phyloP scores from a whole-genome alignment of 2,329 filamentous ascomycete genomes.

The Colletotrichum sp. region DNA sequence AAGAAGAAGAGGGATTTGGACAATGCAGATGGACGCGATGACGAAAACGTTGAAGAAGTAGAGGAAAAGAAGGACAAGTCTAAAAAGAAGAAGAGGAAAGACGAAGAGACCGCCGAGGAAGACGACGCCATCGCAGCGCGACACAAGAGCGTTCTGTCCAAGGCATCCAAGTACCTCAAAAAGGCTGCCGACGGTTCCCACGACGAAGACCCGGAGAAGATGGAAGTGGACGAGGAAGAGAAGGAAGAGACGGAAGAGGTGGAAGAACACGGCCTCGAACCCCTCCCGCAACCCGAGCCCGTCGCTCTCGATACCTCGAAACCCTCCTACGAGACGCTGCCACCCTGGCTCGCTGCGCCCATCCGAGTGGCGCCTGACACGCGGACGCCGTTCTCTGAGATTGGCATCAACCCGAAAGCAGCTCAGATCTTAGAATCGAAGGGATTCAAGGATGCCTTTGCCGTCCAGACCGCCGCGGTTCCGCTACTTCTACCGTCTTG shows the following conservation, averaged over 20 bases:
- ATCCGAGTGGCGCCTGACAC: constrained; percentile 69
- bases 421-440: constrained; percentile 69
- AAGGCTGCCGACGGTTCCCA: constrained; percentile 47
- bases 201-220: constrained; percentile 33
- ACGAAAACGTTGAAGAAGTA: background rate
- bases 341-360: constrained; percentile 80
- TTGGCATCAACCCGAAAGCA: constrained; percentile 68
- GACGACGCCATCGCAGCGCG: constrained; percentile 35
- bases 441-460: constrained; percentile 74
- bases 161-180: constrained; percentile 60
- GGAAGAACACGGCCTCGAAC: constrained; percentile 75
- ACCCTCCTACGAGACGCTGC: constrained; percentile 79
- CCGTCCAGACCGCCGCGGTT: constrained; percentile 80
- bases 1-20: constrained; percentile 23
- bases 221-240: constrained; percentile 28
- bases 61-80: constrained; percentile 28
- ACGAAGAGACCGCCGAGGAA: constrained; percentile 22
- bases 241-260: constrained; percentile 32
- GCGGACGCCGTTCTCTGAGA: constrained; percentile 62
- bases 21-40: background rate
- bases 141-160: constrained; percentile 59
- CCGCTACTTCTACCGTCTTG: constrained; percentile 76
- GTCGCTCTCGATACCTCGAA: constrained; percentile 60
- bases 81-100: constrained; percentile 23
- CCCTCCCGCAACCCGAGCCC: constrained; percentile 79